A percentile compares a stretch with the other conserved stretches of the same genome.
phyloP scores from a whole-genome alignment of 2,329 filamentous ascomycete species.

The Akanthomyces muscarius region DNA sequence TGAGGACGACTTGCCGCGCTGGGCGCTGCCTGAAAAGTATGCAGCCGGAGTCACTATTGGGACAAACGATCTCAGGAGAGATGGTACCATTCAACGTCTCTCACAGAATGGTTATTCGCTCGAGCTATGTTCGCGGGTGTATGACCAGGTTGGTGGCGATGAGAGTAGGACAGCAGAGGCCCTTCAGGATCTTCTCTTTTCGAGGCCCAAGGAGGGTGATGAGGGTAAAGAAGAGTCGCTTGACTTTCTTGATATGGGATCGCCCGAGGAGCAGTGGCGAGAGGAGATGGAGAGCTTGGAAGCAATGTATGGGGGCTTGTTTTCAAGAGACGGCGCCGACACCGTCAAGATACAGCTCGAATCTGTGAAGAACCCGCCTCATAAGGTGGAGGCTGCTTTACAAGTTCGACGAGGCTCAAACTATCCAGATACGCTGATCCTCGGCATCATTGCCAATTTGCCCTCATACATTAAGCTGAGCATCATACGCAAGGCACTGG shows the following conservation, averaged over 20 bases:
- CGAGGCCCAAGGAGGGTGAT: slow-evolving; percentile 17
- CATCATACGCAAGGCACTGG: slow-evolving; percentile 71
- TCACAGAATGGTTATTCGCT: slow-evolving; percentile 77
- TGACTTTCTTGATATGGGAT: slow-evolving; percentile 45
- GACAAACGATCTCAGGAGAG: slow-evolving; percentile 73
- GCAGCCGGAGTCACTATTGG: slow-evolving; percentile 84
- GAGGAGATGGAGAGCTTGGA: slow-evolving; percentile 82
- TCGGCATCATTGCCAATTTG: slow-evolving; percentile 66
- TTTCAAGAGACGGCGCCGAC: slow-evolving; percentile 54
- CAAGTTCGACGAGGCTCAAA: slow-evolving; percentile 68
- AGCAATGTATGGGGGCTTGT: slow-evolving; percentile 78
- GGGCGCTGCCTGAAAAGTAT: slow-evolving; percentile 90
- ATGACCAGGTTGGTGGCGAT: slow-evolving; percentile 66
- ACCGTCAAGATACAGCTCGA: slow-evolving; percentile 68
- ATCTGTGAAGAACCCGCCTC: slow-evolving; percentile 46
- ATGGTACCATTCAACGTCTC: slow-evolving; percentile 78
- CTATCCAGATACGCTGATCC: slow-evolving; percentile 69
- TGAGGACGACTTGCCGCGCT: slow-evolving; percentile 90
- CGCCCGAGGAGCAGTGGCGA: slow-evolving; percentile 66
- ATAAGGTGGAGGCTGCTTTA: slow-evolving; percentile 50
- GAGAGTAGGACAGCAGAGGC: slow-evolving; percentile 74
- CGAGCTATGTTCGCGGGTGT: slow-evolving; percentile 75
- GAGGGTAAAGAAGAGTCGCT: slow-evolving; percentile 37
- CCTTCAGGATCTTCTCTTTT: slow-evolving; percentile 57
- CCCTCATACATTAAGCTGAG: slow-evolving; percentile 93